phyloP scores from a whole-genome alignment of 2,329 filamentous ascomycete genomes.

The Pseudogymnoascus sp. region DNA sequence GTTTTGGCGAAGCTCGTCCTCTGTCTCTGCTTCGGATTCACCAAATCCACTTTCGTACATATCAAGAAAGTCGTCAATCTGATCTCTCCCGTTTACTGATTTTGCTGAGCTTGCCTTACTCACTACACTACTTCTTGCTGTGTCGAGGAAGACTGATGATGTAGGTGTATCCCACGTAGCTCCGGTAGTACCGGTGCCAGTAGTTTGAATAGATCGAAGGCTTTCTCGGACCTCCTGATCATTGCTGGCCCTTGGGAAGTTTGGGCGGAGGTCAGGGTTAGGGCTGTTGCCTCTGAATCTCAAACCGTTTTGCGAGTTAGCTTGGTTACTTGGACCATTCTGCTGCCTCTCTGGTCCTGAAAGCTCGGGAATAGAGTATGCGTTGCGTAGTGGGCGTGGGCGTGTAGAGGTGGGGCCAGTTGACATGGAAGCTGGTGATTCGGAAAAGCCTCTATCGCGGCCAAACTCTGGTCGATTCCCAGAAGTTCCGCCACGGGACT shows the following conservation, averaged over 20 bases:
- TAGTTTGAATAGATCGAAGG: slow-evolving; percentile 40
- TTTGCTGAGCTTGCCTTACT: slow-evolving; percentile 71
- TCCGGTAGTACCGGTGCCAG: neutral
- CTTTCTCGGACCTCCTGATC: slow-evolving; percentile 44
- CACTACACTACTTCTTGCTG: slow-evolving; percentile 72
- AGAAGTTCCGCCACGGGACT: slow-evolving; percentile 16
- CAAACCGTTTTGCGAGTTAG: slow-evolving; percentile 19
- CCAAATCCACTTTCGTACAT: slow-evolving; percentile 60
- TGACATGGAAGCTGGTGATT: slow-evolving; percentile 14
- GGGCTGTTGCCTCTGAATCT: slow-evolving; percentile 16
- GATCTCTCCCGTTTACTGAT: slow-evolving; percentile 47
- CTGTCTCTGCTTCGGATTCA: slow-evolving; percentile 35
- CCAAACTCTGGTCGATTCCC: slow-evolving; percentile 13
- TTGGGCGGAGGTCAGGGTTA: slow-evolving; percentile 22
- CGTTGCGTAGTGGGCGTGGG: slow-evolving; percentile 19
- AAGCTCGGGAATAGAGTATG: slow-evolving; percentile 27
- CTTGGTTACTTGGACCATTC: slow-evolving; percentile 23
- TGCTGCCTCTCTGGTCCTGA: slow-evolving; percentile 23
- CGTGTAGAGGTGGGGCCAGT: slow-evolving; percentile 11
- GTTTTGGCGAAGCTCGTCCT: slow-evolving; percentile 27
- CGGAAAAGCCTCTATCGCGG: slow-evolving; percentile 24
- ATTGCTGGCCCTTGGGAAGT: slow-evolving; percentile 23
- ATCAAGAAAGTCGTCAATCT: slow-evolving; percentile 61
- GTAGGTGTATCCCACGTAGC: neutral
- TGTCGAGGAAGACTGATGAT: slow-evolving; percentile 31